Conservation (phyloP, 2,329 filamentous ascomycete genomes). For the Tympanopsis confertula region DNA sequence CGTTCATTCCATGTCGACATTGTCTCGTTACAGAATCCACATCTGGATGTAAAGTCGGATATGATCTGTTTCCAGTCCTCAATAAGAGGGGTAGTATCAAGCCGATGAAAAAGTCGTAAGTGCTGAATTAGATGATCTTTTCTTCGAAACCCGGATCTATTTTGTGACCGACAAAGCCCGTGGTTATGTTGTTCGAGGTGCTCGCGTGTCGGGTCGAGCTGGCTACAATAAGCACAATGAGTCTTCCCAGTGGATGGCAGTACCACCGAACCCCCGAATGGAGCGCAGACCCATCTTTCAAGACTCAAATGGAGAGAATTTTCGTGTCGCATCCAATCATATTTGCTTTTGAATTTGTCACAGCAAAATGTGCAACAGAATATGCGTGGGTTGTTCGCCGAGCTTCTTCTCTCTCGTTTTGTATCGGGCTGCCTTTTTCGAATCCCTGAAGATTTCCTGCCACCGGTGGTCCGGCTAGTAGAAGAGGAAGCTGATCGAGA, state of each 20-base stretch:
- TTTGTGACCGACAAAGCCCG: no score
- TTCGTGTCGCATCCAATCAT: background rate
- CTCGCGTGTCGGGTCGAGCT: background rate
- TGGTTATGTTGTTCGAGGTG: background rate
- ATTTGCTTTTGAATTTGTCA: background rate
- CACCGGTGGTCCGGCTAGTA: no score
- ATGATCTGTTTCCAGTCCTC: conserved; percentile 45
- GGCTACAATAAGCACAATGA: background rate
- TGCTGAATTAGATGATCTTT: conserved; percentile 54
- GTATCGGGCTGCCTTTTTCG: background rate
- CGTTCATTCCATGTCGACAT: conserved; percentile 29
- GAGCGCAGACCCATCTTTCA: background rate
- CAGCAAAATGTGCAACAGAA: background rate
- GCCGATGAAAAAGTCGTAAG: conserved; percentile 44
- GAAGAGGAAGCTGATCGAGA: background rate
- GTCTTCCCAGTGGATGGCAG: background rate
- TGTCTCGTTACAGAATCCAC: conserved; percentile 25
- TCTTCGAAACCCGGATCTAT: conserved; percentile 33
- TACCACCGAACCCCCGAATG: no score
- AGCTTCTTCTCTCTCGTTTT: background rate
- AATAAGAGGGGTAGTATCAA: conserved; percentile 40
- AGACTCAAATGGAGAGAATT: background rate
- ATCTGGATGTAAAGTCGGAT: conserved; percentile 35
- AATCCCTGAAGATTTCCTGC: background rate
- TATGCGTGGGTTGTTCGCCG: background rate